Conservation (phyloP, 306 rosid genomes). For the Cucumis melo region DNA sequence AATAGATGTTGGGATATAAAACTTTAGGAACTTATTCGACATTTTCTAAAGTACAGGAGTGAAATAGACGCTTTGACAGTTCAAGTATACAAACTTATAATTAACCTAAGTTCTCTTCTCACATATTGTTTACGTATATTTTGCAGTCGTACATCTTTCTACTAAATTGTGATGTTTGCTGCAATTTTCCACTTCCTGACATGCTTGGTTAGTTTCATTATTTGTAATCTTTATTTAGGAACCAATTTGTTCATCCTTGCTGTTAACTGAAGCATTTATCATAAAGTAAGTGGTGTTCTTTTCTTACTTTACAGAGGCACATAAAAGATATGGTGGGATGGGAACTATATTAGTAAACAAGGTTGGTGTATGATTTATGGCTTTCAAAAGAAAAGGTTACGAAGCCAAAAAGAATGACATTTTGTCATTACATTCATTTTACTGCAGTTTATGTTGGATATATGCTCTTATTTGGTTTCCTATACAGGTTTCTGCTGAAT, state of each 20-base stretch:
- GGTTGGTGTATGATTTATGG: constrained; percentile 13
- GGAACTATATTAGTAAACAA: constrained; percentile 39
- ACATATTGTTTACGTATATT: neutral
- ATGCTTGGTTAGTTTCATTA: constrained; percentile 69
- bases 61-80: neutral
- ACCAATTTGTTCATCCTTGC: neutral
- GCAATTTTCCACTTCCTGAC: constrained; percentile 68
- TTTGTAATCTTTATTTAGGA: neutral
- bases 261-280: neutral
- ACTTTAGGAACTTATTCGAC: neutral
- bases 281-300: neutral
- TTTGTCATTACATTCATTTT: neutral
- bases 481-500: constrained; percentile 79
- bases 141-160: constrained; percentile 84
- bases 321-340: constrained; percentile 30
- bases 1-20: neutral
- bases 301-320: constrained; percentile 21
- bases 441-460: neutral
- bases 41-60: neutral
- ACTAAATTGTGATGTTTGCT: constrained; percentile 92
- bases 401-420: neutral
- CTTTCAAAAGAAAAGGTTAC: neutral
- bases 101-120: neutral
- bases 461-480: constrained; percentile 5
- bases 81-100: neutral